Percentiles rank a stretch among this genome's conserved stretches.
phyloP scores from a whole-genome alignment of 2,329 filamentous ascomycete genomes.

The Ascochyta clinopodiicola region DNA sequence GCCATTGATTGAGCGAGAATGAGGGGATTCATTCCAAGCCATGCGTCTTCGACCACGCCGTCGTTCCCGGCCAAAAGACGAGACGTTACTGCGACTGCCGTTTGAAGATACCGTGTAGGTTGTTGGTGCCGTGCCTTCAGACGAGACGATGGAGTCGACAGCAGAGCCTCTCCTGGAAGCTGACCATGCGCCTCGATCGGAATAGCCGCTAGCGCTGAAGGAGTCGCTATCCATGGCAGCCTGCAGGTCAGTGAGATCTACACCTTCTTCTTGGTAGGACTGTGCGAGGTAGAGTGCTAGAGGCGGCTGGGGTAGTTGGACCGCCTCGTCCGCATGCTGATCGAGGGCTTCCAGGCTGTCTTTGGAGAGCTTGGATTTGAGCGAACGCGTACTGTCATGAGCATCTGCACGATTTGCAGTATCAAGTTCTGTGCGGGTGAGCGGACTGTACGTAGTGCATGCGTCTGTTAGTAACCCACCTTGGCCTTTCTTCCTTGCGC shows the following conservation, averaged over 20 bases:
- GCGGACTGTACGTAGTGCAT: neutral
- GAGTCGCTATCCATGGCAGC: conserved; percentile 38
- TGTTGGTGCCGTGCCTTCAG: conserved; percentile 41
- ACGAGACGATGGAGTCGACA: conserved; percentile 42
- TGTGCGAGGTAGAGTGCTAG: conserved; percentile 45
- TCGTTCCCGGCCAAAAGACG: conserved; percentile 44
- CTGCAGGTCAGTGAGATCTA: conserved; percentile 36
- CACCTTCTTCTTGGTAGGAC: conserved; percentile 44
- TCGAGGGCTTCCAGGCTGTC: conserved; percentile 42
- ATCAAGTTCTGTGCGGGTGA: conserved; percentile 19
- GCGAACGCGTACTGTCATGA: conserved; percentile 11
- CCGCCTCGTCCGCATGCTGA: conserved; percentile 25
- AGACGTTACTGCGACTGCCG: conserved; percentile 43
- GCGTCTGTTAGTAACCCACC: conserved; percentile 19
- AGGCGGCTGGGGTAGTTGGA: conserved; percentile 38
- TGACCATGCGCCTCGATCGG: conserved; percentile 34
- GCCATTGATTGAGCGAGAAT: conserved; percentile 37
- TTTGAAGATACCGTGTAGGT: conserved; percentile 42
- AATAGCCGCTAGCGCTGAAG: conserved; percentile 29
- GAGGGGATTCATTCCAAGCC: conserved; percentile 44
- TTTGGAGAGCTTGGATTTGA: conserved; percentile 36
- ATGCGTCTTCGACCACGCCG: conserved; percentile 44
- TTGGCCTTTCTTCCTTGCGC: conserved; percentile 40
- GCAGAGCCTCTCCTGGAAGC: conserved; percentile 34
- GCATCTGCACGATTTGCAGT: conserved; percentile 1